These are phyloP conservation scores for Dentipellis sp. DNA, from an alignment of 768 basidiomycete species.

Conservation along the genomic window DNA sequence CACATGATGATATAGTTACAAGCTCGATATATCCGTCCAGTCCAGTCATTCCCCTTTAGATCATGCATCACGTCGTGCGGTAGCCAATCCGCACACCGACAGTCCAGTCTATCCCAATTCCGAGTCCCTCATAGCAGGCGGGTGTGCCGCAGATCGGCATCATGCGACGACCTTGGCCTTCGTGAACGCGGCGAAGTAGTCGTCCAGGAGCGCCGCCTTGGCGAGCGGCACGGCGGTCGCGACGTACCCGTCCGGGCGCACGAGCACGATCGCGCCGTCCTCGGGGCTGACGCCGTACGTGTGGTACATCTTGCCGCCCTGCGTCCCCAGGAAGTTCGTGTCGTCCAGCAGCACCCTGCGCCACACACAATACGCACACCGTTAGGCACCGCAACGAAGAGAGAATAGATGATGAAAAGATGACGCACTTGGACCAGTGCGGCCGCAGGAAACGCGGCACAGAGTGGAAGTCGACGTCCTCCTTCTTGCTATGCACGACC, in stretches of 20 bases:
- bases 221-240: slow-evolving; percentile 45
- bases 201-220: slow-evolving; percentile 25
- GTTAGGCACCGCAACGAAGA: neutral
- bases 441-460: slow-evolving; percentile 24
- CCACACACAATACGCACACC: neutral
- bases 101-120: too few relatives aligned
- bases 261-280: slow-evolving; percentile 40
- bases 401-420: neutral
- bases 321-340: slow-evolving; percentile 29
- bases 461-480: slow-evolving; percentile 21
- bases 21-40: too few relatives aligned
- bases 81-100: too few relatives aligned
- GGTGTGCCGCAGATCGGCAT: neutral
- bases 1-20: too few relatives aligned
- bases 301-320: slow-evolving; percentile 47
- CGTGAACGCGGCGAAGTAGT: slow-evolving; percentile 43
- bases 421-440: slow-evolving; percentile 34
- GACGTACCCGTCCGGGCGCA: slow-evolving; percentile 62
- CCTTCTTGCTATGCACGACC: slow-evolving; percentile 23
- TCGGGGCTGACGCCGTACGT: slow-evolving; percentile 40
- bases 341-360: slow-evolving; percentile 55
- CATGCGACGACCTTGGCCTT: neutral
- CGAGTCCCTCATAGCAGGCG: too few relatives aligned
- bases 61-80: too few relatives aligned
- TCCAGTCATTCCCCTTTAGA: too few relatives aligned